Conservation (phyloP, 169 alveolate genomes). For the Plasmodium fragile region DNA sequence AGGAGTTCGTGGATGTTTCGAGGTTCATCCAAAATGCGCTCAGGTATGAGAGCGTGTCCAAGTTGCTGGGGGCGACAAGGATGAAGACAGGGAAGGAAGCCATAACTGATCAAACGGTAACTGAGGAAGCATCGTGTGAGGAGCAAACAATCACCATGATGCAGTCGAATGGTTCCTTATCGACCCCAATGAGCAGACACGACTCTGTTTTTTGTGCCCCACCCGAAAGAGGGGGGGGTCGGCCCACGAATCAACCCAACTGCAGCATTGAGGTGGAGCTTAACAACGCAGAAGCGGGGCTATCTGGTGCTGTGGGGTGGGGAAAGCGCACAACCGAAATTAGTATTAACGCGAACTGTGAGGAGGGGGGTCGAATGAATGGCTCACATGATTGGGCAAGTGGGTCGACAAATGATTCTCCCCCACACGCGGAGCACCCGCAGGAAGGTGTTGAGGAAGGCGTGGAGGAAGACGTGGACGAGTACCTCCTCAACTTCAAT, state of each 20-base stretch:
- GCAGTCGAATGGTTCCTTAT: not conserved
- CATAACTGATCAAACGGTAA: not conserved
- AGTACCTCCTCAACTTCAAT: slow-evolving; percentile 43
- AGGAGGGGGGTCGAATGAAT: not conserved
- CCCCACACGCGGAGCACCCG: not conserved
- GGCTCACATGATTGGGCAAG: not conserved
- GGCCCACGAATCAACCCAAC: not conserved
- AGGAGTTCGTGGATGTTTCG: slow-evolving; percentile 56
- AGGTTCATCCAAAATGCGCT: slow-evolving; percentile 49
- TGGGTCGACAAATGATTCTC: too few species aligned
- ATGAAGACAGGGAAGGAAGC: not conserved
- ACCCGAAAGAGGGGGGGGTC: not conserved
- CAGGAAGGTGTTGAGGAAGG: not conserved
- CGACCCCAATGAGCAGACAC: not conserved
- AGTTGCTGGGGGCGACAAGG: not conserved
- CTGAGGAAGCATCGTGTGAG: not conserved
- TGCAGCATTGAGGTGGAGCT: slow-evolving; percentile 1
- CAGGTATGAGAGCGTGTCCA: slow-evolving; percentile 12
- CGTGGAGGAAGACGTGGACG: slow-evolving; percentile 36
- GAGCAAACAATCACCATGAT: not conserved
- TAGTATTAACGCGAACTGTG: slow-evolving; percentile 16
- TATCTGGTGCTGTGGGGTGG: not conserved
- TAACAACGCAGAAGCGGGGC: not conserved
- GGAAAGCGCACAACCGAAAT: not conserved
- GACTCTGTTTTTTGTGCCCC: not conserved